A percentile compares a stretch with the other conserved stretches of the same genome.
phyloP scores from a whole-genome alignment of 2,329 filamentous ascomycete genomes.

The Epichloe uncinata region DNA sequence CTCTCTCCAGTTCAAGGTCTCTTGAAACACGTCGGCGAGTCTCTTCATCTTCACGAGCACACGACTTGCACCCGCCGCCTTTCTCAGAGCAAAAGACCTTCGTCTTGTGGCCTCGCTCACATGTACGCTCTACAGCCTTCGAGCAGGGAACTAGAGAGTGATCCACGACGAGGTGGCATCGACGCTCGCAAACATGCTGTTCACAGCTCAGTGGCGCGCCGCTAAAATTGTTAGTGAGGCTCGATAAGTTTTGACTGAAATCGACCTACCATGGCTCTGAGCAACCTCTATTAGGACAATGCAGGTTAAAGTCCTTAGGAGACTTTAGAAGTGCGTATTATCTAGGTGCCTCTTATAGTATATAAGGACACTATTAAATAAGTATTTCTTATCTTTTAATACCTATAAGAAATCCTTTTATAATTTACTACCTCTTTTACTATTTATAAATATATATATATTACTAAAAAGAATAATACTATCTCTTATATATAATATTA shows the following conservation, averaged over 20 bases:
- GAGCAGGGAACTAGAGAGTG: conserved; percentile 35
- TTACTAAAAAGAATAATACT: conserved; percentile 59
- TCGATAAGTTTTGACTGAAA: too few species aligned
- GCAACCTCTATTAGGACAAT: conserved; percentile 61
- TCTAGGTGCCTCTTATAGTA: conserved; percentile 46
- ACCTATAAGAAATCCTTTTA: too few species aligned
- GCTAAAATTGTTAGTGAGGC: conserved; percentile 26
- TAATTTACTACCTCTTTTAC: conserved; percentile 15
- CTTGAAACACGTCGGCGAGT: conserved; percentile 28
- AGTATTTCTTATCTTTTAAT: conserved; percentile 34
- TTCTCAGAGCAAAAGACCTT: conserved; percentile 31
- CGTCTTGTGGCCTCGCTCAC: conserved; percentile 40
- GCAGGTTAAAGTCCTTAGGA: conserved; percentile 43
- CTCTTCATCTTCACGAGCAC: conserved; percentile 35
- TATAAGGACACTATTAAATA: conserved; percentile 49
- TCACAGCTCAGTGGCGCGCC: conserved; percentile 39
- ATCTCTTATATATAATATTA: too few species aligned
- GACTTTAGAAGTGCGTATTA: conserved; percentile 28
- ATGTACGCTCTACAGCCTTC: conserved; percentile 22
- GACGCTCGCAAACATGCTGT: conserved; percentile 41
- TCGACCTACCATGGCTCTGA: conserved; percentile 19
- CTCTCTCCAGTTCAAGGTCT: conserved; percentile 37
- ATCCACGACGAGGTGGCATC: conserved; percentile 49
- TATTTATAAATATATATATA: conserved; percentile 46
- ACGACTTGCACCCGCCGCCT: conserved; percentile 33